phyloP scores from a whole-genome alignment of 2,329 filamentous ascomycete genomes.

The Fusarium sp. region DNA sequence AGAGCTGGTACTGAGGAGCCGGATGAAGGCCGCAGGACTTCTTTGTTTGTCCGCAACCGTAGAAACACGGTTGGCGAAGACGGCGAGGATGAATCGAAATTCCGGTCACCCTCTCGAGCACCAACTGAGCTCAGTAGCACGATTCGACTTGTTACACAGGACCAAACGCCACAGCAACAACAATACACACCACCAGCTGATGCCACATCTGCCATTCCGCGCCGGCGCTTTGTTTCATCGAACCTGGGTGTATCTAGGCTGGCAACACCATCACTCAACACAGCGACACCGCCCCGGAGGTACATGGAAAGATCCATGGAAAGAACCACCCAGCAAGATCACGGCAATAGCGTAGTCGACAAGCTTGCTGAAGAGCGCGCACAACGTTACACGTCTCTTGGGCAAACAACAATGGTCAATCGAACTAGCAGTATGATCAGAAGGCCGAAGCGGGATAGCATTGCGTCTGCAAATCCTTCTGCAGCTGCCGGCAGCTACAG shows the following conservation, averaged over 20 bases:
- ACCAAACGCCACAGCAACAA: conserved; percentile 40
- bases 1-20: conserved; percentile 63
- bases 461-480: conserved; percentile 52
- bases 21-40: conserved; percentile 60
- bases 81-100: conserved; percentile 61
- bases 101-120: conserved; percentile 70
- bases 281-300: conserved; percentile 57
- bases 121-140: conserved; percentile 65
- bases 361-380: conserved; percentile 44
- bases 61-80: conserved; percentile 62
- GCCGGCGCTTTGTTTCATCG: conserved; percentile 65
- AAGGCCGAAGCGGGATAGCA: conserved; percentile 58
- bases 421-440: conserved; percentile 62
- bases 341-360: conserved; percentile 47
- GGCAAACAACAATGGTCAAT: conserved; percentile 56
- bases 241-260: conserved; percentile 61
- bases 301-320: conserved; percentile 60
- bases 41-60: conserved; percentile 60
- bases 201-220: conserved; percentile 56
- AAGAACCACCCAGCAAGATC: conserved; percentile 51
- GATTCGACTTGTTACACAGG: conserved; percentile 49
- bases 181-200: conserved; percentile 41
- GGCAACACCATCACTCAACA: conserved; percentile 54
- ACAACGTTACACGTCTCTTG: conserved; percentile 59
- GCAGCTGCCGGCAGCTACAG: conserved; percentile 59